Evolutionary conservation across 495 filamentous ascomycete genomes (phyloP), one percentile per base, ranked within the genome.

Genomic region (Bathelium albidoporum): DNA sequence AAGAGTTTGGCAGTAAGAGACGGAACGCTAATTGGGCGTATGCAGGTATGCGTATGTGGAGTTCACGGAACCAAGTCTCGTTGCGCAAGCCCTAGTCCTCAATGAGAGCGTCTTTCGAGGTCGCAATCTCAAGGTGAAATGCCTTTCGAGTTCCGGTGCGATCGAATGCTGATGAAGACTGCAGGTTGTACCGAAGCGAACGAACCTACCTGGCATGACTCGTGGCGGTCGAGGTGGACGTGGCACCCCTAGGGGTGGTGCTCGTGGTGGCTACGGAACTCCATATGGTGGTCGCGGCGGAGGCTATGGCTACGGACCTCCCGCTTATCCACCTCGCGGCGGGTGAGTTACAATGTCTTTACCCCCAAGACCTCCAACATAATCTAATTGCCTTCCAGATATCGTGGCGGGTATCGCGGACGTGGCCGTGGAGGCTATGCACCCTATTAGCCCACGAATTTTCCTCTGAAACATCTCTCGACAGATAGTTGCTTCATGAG

Each of bases 31-130:
- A 83, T 77, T 20, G 64, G 68, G 68, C 64, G 68, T 43, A 71
- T 73, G 70, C 75, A 97, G 93, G 32, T 99, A 99, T 76, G 95
- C 95, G 68, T 99, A 99, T 76, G 95, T 99, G 62, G 95, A 99
- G 75, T 99, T 99, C 70, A 87, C 90, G 20, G 95, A 99, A 75
- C 94, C 95, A 32, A 90, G 86, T 73, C 81, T 96, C 32, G 92
- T 99, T 62, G 89, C 89, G 28, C 89, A 95, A 73, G 95, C 95
- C 14, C 82, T 99, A 59, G 90, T 96, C 20, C 78, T 99, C 66
- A 97, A 99, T 71, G 95, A 97, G 74, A 97, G 91, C 74, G 84
- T 95, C 64, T 96, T 99, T 76, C 90, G 92, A 65, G 94, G 91
- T 59, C 84, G 95, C 65, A 93, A 90, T 70, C 82, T 99, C 68